Evolutionary conservation across 805 yeast species (phyloP), one percentile per base, ranked within the genome.

Genomic region (Wickerhamomyces bisporus): DNA sequence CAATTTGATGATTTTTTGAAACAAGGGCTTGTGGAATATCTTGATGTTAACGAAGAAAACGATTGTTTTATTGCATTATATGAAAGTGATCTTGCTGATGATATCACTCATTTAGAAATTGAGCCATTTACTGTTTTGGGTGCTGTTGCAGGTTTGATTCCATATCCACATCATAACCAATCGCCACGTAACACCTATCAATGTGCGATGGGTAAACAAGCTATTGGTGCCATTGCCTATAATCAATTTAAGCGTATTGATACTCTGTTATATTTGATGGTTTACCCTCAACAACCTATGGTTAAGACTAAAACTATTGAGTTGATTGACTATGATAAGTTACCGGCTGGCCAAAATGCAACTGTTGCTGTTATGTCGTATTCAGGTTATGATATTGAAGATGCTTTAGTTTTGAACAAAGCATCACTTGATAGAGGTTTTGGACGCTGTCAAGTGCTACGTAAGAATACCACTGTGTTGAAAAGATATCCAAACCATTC

Each of bases 281-380:
- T 88, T n/a, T 93, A 93, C 58, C 98, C 98, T 5, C 98, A 93
- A 64, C 98, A 93, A 60, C 98, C 98, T 0, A 86, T 93, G 98
- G 98, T 93, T 20, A 93, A 93, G 66, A 88, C 98, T 4, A 86
- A 88, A 60, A 93, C 98, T 0, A 93, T 93, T 49, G 98, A 93
- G 65, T 70, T 93, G 44, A 91, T 93, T 47, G 85, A 91, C 44
- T 93, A 93, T 60, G 98, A 93, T 63, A 89, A 93, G 59, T 70
- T 93, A 30, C 98, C 98, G 4, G 98, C 98, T 5, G 98, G 98
- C 7, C 98, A 93, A 64, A 93, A 93, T 61, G 98, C 98, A 9
- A 86, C 95, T 1, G 98, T 93, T 41, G 98, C 98, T 2, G 98
- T 93, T 27, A 93, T 93, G 98, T 87, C 96, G 7, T 93, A 93